phyloP scores from a whole-genome alignment of 2,329 filamentous ascomycete genomes.

The Alternaria rosae region DNA sequence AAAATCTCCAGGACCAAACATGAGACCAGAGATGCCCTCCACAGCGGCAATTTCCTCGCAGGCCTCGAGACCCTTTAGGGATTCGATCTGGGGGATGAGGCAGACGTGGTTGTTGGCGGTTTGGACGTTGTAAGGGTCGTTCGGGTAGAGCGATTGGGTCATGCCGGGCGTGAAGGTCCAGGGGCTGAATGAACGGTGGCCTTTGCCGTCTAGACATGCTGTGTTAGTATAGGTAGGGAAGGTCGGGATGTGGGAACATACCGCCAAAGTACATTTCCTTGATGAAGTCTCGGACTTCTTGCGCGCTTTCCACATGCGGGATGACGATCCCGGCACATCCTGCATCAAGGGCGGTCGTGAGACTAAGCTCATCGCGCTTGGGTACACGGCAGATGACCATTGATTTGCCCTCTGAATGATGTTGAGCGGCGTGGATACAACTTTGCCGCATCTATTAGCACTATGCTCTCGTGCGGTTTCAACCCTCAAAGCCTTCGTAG shows the following conservation, averaged over 20 bases:
- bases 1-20: slow-evolving; percentile 37
- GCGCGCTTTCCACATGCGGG: slow-evolving; percentile 31
- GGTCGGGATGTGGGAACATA: not conserved
- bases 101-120: slow-evolving; percentile 37
- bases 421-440: slow-evolving; percentile 35
- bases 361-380: slow-evolving; percentile 32
- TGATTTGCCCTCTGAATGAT: slow-evolving; percentile 35
- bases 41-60: slow-evolving; percentile 37
- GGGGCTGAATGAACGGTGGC: slow-evolving; percentile 36
- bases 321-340: slow-evolving; percentile 34
- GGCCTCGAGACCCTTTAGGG: slow-evolving; percentile 35
- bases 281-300: slow-evolving; percentile 34
- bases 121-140: slow-evolving; percentile 33
- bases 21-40: slow-evolving; percentile 30
- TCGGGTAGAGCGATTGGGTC: slow-evolving; percentile 26
- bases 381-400: slow-evolving; percentile 34
- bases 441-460: slow-evolving; percentile 10
- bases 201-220: slow-evolving; percentile 10
- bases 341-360: slow-evolving; percentile 35
- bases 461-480: not conserved
- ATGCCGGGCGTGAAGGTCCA: slow-evolving; percentile 37
- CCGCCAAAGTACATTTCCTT: slow-evolving; percentile 33
- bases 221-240: not conserved
- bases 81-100: slow-evolving; percentile 38
- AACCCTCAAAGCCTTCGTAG: not conserved